Evolutionary conservation across 75 land plant genomes (phyloP).

Genomic region (Picea glauca): DNA sequence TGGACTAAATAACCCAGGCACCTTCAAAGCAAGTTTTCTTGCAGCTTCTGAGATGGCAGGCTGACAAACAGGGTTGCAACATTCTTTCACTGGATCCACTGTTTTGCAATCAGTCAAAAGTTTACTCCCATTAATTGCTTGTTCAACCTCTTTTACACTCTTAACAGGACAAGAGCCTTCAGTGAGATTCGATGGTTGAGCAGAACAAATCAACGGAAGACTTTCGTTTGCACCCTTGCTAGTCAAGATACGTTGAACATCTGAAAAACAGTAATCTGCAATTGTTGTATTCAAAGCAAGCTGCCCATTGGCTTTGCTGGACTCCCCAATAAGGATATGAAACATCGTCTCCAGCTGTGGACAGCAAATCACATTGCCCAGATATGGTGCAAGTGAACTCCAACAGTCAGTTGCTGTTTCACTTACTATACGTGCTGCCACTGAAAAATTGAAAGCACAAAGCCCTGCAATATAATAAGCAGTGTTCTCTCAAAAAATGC

Average conservation of each 20-base stretch:
- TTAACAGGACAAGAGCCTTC: slow-evolving; percentile 71
- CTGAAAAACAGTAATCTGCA: slow-evolving; percentile 80
- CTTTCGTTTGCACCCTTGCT: slow-evolving; percentile 64
- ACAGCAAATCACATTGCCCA: slow-evolving; percentile 92
- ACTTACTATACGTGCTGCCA: slow-evolving; percentile 33
- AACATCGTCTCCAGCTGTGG: slow-evolving; percentile 75
- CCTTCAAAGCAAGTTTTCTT: slow-evolving; percentile 39
- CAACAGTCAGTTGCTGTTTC: slow-evolving; percentile 79
- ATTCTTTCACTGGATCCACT: slow-evolving; percentile 91
- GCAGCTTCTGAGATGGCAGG: slow-evolving; percentile 70
- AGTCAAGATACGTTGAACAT: slow-evolving; percentile 50
- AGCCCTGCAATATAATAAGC: slow-evolving; percentile 34
- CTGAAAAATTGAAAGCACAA: slow-evolving; percentile 48
- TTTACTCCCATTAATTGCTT: slow-evolving; percentile 44
- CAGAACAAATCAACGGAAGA: slow-evolving; percentile 58
- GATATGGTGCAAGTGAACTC: slow-evolving; percentile 58
- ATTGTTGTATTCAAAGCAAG: slow-evolving; percentile 55
- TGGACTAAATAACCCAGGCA: slow-evolving; percentile 15
- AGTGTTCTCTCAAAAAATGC: not conserved
- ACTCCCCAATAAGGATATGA: slow-evolving; percentile 65
- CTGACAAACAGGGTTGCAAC: slow-evolving; percentile 82
- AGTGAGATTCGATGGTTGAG: slow-evolving; percentile 69
- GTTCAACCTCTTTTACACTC: slow-evolving; percentile 56
- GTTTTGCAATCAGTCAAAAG: slow-evolving; percentile 67
- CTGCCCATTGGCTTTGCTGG: slow-evolving; percentile 52